phyloP scores from a whole-genome alignment of 2,329 filamentous ascomycete species.

The Ceratocystis papillata region DNA sequence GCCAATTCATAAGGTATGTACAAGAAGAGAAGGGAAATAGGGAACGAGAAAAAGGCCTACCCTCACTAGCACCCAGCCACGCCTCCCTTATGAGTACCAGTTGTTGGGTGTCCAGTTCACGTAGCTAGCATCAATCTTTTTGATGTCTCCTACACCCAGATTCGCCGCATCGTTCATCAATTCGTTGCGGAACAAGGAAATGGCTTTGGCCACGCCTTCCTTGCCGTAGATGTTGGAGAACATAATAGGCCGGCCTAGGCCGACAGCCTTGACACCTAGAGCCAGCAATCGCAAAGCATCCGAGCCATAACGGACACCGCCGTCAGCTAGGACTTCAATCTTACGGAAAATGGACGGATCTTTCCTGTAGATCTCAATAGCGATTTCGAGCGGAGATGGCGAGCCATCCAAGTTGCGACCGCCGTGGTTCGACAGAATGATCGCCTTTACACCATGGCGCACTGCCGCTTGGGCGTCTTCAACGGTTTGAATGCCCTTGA shows the following conservation, averaged over 20 bases:
- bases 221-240: constrained; percentile 40
- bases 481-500: constrained; percentile 36
- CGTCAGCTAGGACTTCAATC: constrained; percentile 31
- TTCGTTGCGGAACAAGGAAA: constrained; percentile 41
- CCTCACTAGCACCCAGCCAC: not conserved
- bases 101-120: constrained; percentile 30
- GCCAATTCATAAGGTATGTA: not conserved
- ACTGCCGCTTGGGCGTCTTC: constrained; percentile 35
- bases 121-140: constrained; percentile 30
- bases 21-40: not conserved
- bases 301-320: constrained; percentile 36
- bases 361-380: constrained; percentile 28
- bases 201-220: constrained; percentile 38
- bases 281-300: constrained; percentile 38
- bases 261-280: constrained; percentile 36
- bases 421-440: constrained; percentile 37
- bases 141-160: constrained; percentile 34
- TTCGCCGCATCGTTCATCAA: constrained; percentile 37
- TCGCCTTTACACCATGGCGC: constrained; percentile 33
- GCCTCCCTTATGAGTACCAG: constrained; percentile 26
- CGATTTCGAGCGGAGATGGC: constrained; percentile 32
- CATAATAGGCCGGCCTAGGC: constrained; percentile 37
- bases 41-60: not conserved
- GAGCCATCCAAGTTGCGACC: constrained; percentile 35
- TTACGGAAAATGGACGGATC: constrained; percentile 28